These are phyloP conservation scores for Calamus simplicifolius DNA, from an alignment of 176 grass and related monocot species.

Conservation along the genomic window DNA sequence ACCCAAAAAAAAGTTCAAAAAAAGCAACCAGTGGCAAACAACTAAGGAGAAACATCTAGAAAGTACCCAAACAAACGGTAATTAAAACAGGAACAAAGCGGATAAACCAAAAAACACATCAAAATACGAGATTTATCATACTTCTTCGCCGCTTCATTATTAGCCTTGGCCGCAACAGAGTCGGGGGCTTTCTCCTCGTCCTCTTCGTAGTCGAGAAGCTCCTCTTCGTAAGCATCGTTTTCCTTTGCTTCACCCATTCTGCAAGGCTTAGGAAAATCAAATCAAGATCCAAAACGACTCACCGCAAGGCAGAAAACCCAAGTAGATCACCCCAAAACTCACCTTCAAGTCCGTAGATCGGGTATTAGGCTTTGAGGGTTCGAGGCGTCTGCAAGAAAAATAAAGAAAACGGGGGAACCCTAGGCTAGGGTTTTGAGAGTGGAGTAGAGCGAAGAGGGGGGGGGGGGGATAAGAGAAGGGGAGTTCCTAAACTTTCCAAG, in stretches of 20 bases:
- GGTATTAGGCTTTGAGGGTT: background rate
- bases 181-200: conserved; percentile 85
- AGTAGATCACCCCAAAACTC: background rate
- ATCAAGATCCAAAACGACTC: too few relatives aligned
- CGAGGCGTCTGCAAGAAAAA: conserved; percentile 21
- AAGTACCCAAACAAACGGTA: too few relatives aligned
- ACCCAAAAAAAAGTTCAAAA: too few relatives aligned
- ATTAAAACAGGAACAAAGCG: too few relatives aligned
- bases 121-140: conserved; percentile 9
- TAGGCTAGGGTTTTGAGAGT: conserved; percentile 3
- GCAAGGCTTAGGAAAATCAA: background rate
- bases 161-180: conserved; percentile 52
- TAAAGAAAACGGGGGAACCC: background rate
- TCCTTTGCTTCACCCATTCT: conserved; percentile 94
- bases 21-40: too few relatives aligned
- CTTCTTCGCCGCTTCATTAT: conserved; percentile 65
- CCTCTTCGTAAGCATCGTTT: conserved; percentile 93
- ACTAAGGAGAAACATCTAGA: too few relatives aligned
- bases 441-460: too few relatives aligned
- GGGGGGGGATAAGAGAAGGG: too few relatives aligned
- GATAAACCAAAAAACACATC: too few relatives aligned
- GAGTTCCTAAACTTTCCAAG: too few relatives aligned
- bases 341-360: background rate
- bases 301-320: background rate
- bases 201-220: conserved; percentile 98